phyloP scores from a whole-genome alignment of 495 filamentous ascomycete species.

The Apiosordaria backusii region DNA sequence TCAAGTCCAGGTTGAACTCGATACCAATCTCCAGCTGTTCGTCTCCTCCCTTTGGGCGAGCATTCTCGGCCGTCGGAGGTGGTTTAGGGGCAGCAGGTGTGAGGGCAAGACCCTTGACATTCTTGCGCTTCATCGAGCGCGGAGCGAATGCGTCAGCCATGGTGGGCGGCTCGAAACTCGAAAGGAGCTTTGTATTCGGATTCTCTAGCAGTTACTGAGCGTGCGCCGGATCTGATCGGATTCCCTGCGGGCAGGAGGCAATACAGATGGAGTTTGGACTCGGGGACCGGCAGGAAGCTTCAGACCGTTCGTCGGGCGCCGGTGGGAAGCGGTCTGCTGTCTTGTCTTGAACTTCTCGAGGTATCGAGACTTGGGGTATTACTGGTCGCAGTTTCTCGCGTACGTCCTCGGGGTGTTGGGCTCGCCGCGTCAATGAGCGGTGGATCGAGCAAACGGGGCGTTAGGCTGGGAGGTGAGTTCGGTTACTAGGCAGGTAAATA shows the following conservation, averaged over 20 bases:
- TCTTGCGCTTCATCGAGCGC: conserved; percentile 95
- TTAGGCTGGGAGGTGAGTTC: not conserved
- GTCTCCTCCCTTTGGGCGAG: conserved; percentile 58
- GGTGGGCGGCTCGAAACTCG: conserved; percentile 28
- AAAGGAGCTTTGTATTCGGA: not conserved
- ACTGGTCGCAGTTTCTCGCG: not conserved
- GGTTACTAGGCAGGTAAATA: not conserved
- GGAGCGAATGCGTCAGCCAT: conserved; percentile 86
- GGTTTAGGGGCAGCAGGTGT: conserved; percentile 59
- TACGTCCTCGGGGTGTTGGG: not conserved
- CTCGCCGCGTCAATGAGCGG: not conserved
- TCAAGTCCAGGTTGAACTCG: conserved; percentile 89
- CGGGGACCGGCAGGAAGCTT: not conserved
- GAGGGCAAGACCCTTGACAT: conserved; percentile 90
- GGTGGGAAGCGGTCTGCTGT: not conserved
- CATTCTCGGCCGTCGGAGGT: conserved; percentile 40
- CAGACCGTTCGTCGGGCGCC: not conserved
- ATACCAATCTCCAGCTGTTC: conserved; percentile 89
- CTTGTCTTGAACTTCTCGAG: no score
- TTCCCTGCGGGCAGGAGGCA: not conserved
- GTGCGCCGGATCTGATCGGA: not conserved
- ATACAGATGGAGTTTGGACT: not conserved
- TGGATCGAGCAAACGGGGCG: not conserved
- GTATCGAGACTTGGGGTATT: not conserved
- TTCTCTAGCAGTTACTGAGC: not conserved